Base-by-base conservation (phyloP, 176 grass and related monocot species). In the Ampelocalamus luodianensis region DNA sequence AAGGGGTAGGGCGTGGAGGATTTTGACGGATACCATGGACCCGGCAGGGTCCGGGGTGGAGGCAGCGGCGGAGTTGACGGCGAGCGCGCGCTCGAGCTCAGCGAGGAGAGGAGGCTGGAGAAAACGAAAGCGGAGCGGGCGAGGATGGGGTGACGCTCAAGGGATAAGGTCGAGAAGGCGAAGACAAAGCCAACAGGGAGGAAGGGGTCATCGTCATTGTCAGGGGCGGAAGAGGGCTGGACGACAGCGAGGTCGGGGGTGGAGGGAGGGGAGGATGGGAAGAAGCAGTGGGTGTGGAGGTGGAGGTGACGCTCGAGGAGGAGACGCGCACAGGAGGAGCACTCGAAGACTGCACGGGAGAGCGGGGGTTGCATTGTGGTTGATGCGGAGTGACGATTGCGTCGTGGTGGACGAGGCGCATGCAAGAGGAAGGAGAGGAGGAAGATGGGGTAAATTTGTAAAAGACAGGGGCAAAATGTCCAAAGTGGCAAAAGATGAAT, bases 161-260 rank as follows among this genome's bases (percentile, higher is more conserved):
- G 88, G 65, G 96, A 99, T 77, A 90, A 94, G 75, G 90, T 88
- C 74, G 96, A 99, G 80, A 90, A 99, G 84, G 96, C 89, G 74
- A 89, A 94, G 73, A 99, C 82, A 74, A 99, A 94, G 10, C 96
- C 3, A 2, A 34, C 2, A 34, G 29, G 29, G 29, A 29, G 29
- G 1, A 29, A 29, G 29, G 29, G 29, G 29, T 29, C 29, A 29
- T 29, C 29, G 29, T 29, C 29, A 29, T n/a, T n/a, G n/a, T n/a
- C n/a, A n/a, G 29, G 29, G 29, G 29, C n/a, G 27, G 51, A 54
- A 49, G 46, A 43, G 23, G 51, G 29, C 8, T 62, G 23, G 24
- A 67, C 39, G 32, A 81, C 45, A 76, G 78, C 90, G 83, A 98
- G 91, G 79, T 98, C 91, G 49, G 93, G 93, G 17, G 91, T 98